Evolutionary conservation across 106 monocot species (phyloP).

Genomic region (Dendrobium chrysotoxum): DNA sequence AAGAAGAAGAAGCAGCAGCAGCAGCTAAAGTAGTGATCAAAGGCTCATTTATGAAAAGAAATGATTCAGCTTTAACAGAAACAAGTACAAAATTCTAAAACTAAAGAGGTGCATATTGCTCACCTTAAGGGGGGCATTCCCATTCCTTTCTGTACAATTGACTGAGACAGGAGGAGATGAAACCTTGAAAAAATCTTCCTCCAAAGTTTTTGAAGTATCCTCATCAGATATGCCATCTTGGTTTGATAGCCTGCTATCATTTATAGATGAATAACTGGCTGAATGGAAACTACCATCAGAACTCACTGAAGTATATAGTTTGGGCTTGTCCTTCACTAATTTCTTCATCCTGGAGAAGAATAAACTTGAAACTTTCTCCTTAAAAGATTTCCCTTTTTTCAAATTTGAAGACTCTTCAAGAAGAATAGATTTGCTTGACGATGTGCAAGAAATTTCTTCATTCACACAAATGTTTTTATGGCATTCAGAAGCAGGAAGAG

Average conservation of each 20-base stretch:
- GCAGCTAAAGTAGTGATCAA: too few species aligned
- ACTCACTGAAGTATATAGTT: conserved; percentile 8
- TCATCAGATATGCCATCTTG: conserved; percentile 3
- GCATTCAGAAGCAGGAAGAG: conserved; percentile 48
- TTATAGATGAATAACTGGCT: conserved; percentile 4
- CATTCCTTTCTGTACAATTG: conserved; percentile 11
- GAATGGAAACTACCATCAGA: conserved; percentile 8
- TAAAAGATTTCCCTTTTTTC: conserved; percentile 55
- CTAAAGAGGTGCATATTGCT: neutral
- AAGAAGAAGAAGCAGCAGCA: too few species aligned
- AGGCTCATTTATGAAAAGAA: too few species aligned
- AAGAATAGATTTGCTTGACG: conserved; percentile 11
- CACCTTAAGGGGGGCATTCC: conserved; percentile 31
- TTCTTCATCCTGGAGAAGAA: conserved; percentile 64
- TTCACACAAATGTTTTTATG: conserved; percentile 27
- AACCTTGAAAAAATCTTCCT: conserved; percentile 1
- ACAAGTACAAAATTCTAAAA: too few species aligned
- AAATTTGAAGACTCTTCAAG: conserved; percentile 23
- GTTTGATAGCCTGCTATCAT: conserved; percentile 6
- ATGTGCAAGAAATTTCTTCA: conserved; percentile 19
- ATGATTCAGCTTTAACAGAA: too few species aligned
- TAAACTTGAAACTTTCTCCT: conserved; percentile 64
- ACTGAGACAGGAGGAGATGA: conserved; percentile 14
- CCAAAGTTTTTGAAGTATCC: neutral
- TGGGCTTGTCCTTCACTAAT: conserved; percentile 27